These are phyloP conservation scores for Melanopsichium pennsylvanicum DNA, from an alignment of 1,284 basidiomycete genomes.

Conservation along the genomic window DNA sequence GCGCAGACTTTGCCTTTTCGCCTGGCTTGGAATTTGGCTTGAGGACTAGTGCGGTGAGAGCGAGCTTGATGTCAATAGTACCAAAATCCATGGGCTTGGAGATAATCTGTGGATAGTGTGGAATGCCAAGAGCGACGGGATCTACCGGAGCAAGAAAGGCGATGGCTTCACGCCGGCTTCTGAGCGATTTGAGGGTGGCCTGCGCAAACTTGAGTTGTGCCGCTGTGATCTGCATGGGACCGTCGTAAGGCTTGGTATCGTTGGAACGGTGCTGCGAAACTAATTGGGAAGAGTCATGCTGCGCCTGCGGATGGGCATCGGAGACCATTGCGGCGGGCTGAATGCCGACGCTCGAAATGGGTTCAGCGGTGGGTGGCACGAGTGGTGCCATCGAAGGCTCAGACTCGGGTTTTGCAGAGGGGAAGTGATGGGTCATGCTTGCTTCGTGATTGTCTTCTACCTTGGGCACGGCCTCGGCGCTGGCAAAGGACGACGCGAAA, in stretches of 20 bases:
- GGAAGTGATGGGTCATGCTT: not conserved
- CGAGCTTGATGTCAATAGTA: constrained; percentile 85
- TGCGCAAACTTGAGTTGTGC: constrained; percentile 83
- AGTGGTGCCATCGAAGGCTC: constrained; percentile 17
- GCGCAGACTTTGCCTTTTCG: constrained; percentile 58
- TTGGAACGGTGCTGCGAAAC: constrained; percentile 1
- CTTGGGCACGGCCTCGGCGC: not conserved
- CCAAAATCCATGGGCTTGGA: constrained; percentile 92
- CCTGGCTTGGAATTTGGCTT: constrained; percentile 49
- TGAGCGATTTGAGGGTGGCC: constrained; percentile 81
- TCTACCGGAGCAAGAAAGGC: constrained; percentile 91
- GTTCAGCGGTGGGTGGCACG: constrained; percentile 34
- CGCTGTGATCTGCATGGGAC: constrained; percentile 46
- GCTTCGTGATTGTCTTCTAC: constrained; percentile 8
- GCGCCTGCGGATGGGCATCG: constrained; percentile 16
- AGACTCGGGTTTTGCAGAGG: constrained; percentile 13
- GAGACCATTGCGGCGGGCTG: constrained; percentile 23
- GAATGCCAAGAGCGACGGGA: constrained; percentile 84
- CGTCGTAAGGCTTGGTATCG: constrained; percentile 25
- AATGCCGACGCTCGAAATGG: constrained; percentile 28
- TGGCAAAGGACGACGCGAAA: not conserved
- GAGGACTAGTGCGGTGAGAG: constrained; percentile 54
- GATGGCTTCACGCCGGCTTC: constrained; percentile 82
- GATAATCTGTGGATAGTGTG: constrained; percentile 87
- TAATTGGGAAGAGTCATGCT: constrained; percentile 4